phyloP scores from a whole-genome alignment of 2,329 filamentous ascomycete species.

The Ascochyta fabae region DNA sequence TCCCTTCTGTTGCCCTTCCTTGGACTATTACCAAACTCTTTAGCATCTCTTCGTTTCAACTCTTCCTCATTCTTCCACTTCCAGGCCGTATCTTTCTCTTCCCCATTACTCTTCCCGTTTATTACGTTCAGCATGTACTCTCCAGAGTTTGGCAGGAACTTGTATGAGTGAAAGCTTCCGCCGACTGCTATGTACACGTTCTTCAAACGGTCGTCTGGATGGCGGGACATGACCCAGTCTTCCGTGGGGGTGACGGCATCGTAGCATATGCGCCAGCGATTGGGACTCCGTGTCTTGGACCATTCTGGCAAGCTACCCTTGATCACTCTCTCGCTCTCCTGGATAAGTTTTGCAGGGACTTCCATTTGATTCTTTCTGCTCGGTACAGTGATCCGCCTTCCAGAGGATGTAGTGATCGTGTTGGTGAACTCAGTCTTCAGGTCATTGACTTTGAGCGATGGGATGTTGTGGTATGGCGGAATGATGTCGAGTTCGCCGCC shows the following conservation, averaged over 20 bases:
- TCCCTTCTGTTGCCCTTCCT: conserved; percentile 18
- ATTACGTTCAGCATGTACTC: conserved; percentile 61
- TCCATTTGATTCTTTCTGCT: conserved; percentile 55
- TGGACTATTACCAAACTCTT: conserved; percentile 28
- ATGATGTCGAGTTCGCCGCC: conserved; percentile 56
- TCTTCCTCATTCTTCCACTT: conserved; percentile 41
- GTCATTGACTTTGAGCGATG: conserved; percentile 67
- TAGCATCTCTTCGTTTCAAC: conserved; percentile 21
- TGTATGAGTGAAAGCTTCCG: conserved; percentile 69
- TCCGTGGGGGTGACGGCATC: conserved; percentile 68
- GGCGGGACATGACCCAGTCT: conserved; percentile 64
- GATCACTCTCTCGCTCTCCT: conserved; percentile 48
- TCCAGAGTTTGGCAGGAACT: conserved; percentile 69
- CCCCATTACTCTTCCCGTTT: conserved; percentile 43
- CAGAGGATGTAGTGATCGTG: conserved; percentile 55
- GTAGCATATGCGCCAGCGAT: conserved; percentile 61
- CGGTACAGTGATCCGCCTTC: conserved; percentile 61
- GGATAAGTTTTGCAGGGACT: conserved; percentile 51
- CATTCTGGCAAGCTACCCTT: conserved; percentile 42
- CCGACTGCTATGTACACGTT: conserved; percentile 67
- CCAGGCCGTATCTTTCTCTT: conserved; percentile 46
- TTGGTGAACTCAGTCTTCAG: conserved; percentile 64
- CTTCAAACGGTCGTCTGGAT: conserved; percentile 56
- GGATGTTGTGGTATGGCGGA: conserved; percentile 56
- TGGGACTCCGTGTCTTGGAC: conserved; percentile 39